These are phyloP conservation scores for Cercophora samala DNA, from an alignment of 495 filamentous ascomycete species.

Conservation along the genomic window DNA sequence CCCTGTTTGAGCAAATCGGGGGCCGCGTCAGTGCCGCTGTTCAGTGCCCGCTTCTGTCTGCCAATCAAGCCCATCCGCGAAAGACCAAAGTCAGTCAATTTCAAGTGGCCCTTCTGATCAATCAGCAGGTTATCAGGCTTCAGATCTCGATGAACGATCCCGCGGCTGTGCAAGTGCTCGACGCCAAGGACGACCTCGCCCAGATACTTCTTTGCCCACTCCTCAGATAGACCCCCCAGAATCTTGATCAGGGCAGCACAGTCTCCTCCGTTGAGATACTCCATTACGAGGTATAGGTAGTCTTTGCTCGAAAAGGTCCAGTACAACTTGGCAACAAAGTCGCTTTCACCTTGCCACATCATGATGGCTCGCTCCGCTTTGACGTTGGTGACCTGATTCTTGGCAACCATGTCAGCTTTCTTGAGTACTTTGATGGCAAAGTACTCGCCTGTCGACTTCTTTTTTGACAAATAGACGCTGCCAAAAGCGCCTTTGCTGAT, in stretches of 20 bases:
- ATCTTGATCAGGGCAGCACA: slow-evolving; percentile 95
- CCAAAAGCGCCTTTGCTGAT: slow-evolving; percentile 99
- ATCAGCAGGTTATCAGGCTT: slow-evolving; percentile 98
- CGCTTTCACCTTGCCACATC: slow-evolving; percentile 99
- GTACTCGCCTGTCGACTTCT: slow-evolving; percentile 97
- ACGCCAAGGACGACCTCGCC: slow-evolving; percentile 93
- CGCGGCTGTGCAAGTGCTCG: slow-evolving; percentile 88
- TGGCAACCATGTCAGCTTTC: slow-evolving; percentile 99
- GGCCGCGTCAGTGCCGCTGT: slow-evolving; percentile 72
- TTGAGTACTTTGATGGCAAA: slow-evolving; percentile 98
- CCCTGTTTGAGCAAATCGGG: slow-evolving; percentile 91
- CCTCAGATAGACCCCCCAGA: slow-evolving; percentile 84
- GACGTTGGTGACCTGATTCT: slow-evolving; percentile 98
- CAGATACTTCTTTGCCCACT: slow-evolving; percentile 96
- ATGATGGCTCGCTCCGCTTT: slow-evolving; percentile 99
- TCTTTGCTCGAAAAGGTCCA: slow-evolving; percentile 99
- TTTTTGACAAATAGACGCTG: slow-evolving; percentile 95
- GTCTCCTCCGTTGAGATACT: slow-evolving; percentile 96
- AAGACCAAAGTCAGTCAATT: slow-evolving; percentile 94
- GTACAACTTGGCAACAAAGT: slow-evolving; percentile 97
- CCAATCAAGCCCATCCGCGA: slow-evolving; percentile 97
- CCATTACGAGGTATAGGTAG: slow-evolving; percentile 98
- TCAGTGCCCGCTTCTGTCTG: slow-evolving; percentile 87
- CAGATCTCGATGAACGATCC: slow-evolving; percentile 93
- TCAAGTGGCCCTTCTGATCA: slow-evolving; percentile 93